phyloP scores from a whole-genome alignment of 208 protist genomes.

The Leishmania arabica region DNA sequence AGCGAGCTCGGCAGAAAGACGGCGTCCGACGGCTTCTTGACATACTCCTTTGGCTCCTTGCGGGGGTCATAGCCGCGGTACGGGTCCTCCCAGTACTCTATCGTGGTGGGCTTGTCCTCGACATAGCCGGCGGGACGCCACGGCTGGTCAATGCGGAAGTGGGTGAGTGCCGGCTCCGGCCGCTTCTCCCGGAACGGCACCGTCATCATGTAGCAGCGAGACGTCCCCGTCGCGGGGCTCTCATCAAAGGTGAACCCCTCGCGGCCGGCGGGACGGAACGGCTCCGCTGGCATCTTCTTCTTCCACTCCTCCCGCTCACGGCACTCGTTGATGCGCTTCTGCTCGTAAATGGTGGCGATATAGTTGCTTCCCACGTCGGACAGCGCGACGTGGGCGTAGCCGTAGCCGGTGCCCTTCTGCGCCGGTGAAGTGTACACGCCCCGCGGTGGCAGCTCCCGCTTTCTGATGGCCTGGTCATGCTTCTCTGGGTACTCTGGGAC shows the following conservation, averaged over 20 bases:
- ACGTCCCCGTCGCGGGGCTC: conserved; percentile 56
- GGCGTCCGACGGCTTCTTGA: conserved; percentile 64
- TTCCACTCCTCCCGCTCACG: conserved; percentile 55
- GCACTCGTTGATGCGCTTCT: conserved; percentile 56
- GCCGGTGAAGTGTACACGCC: conserved; percentile 83
- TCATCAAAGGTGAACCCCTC: conserved; percentile 89
- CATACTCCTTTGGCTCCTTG: conserved; percentile 70
- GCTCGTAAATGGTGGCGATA: conserved; percentile 86
- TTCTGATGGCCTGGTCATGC: conserved; percentile 37
- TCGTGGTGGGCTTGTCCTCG: conserved; percentile 59
- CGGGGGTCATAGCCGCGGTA: conserved; percentile 84
- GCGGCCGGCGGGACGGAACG: conserved; percentile 68
- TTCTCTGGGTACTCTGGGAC: conserved; percentile 54
- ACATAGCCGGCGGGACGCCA: conserved; percentile 83
- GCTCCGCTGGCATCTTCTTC: conserved; percentile 65
- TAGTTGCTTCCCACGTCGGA: conserved; percentile 72
- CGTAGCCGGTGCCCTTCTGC: conserved; percentile 70
- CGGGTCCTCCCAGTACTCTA: conserved; percentile 91
- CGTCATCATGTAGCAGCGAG: conserved; percentile 87
- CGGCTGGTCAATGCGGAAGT: conserved; percentile 63
- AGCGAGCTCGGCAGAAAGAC: conserved; percentile 66
- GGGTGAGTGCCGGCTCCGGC: conserved; percentile 33
- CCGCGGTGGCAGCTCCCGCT: conserved; percentile 41
- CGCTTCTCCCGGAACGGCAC: conserved; percentile 66
- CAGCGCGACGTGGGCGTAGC: conserved; percentile 57